Base-by-base conservation (phyloP, 192 early-diverging fungal species). In the Coemansia sp. region DNA sequence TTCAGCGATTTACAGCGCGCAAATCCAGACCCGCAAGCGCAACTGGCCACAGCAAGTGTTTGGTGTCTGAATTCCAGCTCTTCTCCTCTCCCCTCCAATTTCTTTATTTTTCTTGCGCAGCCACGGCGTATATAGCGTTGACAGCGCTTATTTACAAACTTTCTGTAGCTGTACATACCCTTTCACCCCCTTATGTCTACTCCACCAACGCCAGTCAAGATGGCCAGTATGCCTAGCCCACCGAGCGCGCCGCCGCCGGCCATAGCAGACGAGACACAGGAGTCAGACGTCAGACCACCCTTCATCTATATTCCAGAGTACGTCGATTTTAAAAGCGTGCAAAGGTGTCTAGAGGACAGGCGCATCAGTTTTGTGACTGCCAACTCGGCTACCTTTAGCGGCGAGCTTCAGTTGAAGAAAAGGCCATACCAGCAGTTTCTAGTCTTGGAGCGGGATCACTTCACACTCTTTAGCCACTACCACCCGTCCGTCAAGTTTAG, bases 331-430 rank as follows among this genome's bases (percentile, higher is more conserved):
- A 18, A 46, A 41, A 22, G 20, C 43, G 41, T 64, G 11, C 41
- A 44, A 46, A 64, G 39, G 63, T 64, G 63, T 27, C 29, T 64
- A 3, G 18, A 18, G 6, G 40, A 64, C 36, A 46, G 7, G 20
- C 41, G 36, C 22, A 5, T 1, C 2, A 33, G 22, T 1, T 12
- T 64, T 29, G 43, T 44, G 5, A 5, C 9, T 16, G 43, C 24
- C 43, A n/a, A 63, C 36, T 63, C 63, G 4, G 29, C n/a, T 11
- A 41, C 63, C n/a, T 64, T 64, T 47, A 39, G 36, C 27, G 60
- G 34, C 27, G 41, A 44, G 12, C 40, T 10, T 27, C 27, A 16
- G 4, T 16, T 41, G 41, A 7, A 33, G 40, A n/a, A 22, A 47
- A 5, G 3, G 12, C 29, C 29, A 3, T 29, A 33, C 63, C 6